Base-by-base conservation (phyloP, 176 grass and related monocot species). In the Bonia amplexicaulis region DNA sequence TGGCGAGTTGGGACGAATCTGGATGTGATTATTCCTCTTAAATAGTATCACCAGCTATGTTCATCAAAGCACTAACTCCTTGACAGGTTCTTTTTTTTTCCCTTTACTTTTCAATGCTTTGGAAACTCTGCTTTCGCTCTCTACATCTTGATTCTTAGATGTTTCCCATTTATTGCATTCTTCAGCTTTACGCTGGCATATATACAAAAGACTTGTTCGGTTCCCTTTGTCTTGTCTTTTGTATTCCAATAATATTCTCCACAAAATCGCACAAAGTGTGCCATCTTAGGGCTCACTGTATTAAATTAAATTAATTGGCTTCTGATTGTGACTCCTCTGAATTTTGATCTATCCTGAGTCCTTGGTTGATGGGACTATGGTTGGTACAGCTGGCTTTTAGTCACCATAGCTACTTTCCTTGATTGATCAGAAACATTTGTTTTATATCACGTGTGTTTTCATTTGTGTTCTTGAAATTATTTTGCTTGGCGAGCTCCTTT, bases 21-120 rank as follows among this genome's bases (percentile, higher is more conserved):
- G 73, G 93, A 91, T 85, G 88, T 91, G 33, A 60, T 92, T 80
- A 90, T 99, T 65, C 92, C 88, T 84, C 90, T 99, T 53, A 90
- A 88, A 85, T 90, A 85, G 82, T 59, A 89, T 73, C 49, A 57
- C 42, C 61, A 82, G 22, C 82, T 84, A 79, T 85, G 25, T 48
- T 84, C 52, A 87, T 33, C 74, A 69, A 90, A 84, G 42, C 76
- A 63, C 85, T 88, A 76, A 91, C 89, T 84, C 22, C 76, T 88
- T 91, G 62, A 91, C 85, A 91, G 89, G 89, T 91, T 70, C n/a
- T 76, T 81, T 55, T 70, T 77, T 66, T 76, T 10, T 31, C 26
- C 31, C 14, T 7, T 20, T 19, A 52, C 20, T 27, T 77, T 33
- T 66, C 14, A 39, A 9, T 85, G 39, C 37, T 40, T 31, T 58